These are phyloP conservation scores for Verticillium albo-atrum DNA, from an alignment of 2,329 filamentous ascomycete species.

Conservation along the genomic window DNA sequence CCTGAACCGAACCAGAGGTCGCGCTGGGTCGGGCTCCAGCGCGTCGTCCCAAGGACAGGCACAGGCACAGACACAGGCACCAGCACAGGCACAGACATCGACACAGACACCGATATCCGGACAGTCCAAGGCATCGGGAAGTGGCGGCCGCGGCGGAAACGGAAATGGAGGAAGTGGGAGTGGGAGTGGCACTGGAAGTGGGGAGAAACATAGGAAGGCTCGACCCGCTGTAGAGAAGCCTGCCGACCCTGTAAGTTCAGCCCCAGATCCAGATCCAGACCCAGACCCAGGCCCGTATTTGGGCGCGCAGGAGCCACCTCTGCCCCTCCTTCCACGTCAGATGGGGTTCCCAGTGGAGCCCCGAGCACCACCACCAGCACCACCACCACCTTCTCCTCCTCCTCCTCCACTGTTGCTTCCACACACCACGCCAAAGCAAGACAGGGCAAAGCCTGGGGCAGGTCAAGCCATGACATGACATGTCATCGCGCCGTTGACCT, in stretches of 20 bases:
- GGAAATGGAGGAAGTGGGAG: neutral
- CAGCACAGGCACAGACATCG: neutral
- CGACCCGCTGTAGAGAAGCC: neutral
- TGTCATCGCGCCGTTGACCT: neutral
- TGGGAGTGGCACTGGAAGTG: neutral
- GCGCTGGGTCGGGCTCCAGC: neutral
- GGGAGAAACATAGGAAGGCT: neutral
- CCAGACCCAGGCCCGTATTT: neutral
- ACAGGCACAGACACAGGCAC: conserved; percentile 1
- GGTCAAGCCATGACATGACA: neutral
- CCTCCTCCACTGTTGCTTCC: too few relatives aligned
- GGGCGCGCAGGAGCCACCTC: neutral
- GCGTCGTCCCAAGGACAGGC: neutral
- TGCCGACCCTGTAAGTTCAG: neutral
- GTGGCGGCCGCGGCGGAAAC: neutral
- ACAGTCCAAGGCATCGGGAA: neutral
- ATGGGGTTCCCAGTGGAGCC: neutral
- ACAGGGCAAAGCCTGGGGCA: too few relatives aligned
- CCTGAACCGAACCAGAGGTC: neutral
- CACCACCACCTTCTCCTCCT: neutral
- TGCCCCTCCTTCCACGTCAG: neutral
- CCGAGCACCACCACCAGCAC: neutral
- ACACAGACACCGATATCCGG: neutral
- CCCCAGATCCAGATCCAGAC: neutral
- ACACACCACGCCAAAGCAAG: too few relatives aligned